These are phyloP conservation scores for Gossypium davidsonii DNA, from an alignment of 441 rosid species.

Conservation along the genomic window DNA sequence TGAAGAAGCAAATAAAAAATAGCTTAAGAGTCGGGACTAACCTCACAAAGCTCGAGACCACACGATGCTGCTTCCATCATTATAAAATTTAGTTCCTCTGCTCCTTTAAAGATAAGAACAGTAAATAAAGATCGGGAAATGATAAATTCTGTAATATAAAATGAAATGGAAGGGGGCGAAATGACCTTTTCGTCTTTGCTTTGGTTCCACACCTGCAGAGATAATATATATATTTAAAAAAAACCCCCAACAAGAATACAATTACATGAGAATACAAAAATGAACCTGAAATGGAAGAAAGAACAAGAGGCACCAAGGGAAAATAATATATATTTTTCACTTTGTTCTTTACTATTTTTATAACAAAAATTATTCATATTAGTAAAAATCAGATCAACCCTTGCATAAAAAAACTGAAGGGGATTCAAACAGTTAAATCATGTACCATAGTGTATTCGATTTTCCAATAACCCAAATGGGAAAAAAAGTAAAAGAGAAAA, in stretches of 20 bases:
- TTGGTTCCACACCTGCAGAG: constrained; percentile 1
- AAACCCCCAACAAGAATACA: background rate
- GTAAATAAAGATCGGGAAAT: background rate
- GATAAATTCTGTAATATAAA: background rate
- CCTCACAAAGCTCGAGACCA: constrained; percentile 18
- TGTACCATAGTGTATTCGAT: constrained; percentile 9
- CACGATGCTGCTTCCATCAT: constrained; percentile 25
- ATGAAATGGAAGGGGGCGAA: background rate
- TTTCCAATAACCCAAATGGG: constrained; percentile 5
- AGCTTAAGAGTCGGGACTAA: background rate
- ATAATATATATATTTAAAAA: background rate
- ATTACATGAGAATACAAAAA: background rate
- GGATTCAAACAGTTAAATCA: constrained; percentile 21
- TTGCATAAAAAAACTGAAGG: constrained; percentile 47
- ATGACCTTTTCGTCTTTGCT: background rate
- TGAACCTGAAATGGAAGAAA: background rate
- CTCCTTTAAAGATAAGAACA: background rate
- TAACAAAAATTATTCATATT: constrained; percentile 20
- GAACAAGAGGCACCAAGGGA: background rate
- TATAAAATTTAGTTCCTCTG: constrained; percentile 13
- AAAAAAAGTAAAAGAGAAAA: background rate
- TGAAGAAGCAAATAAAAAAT: background rate
- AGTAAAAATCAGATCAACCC: constrained; percentile 35
- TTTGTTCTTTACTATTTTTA: background rate
- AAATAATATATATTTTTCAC: no score